These are phyloP conservation scores for Nakazawaea sp. DNA, from an alignment of 805 yeast species.

Conservation along the genomic window DNA sequence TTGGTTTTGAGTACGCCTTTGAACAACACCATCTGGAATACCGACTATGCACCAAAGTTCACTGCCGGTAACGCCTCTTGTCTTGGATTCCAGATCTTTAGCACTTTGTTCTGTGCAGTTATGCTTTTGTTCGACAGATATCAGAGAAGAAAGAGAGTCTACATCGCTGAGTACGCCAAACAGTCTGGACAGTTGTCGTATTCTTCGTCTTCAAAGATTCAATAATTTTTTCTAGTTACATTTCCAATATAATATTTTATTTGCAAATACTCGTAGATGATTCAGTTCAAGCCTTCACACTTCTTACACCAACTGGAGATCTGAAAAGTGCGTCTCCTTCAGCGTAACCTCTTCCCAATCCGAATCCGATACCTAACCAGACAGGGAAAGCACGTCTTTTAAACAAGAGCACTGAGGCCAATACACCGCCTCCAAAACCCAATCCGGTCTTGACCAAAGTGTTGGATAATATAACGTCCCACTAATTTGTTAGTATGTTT, in stretches of 20 bases:
- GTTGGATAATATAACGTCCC: constrained; percentile 97
- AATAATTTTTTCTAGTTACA: neutral
- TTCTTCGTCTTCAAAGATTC: neutral
- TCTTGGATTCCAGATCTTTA: constrained; percentile 1
- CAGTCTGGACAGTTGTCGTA: constrained; percentile 1
- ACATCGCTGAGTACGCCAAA: neutral
- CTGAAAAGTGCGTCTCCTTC: constrained; percentile 98
- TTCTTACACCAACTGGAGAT: constrained; percentile 70
- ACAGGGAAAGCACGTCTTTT: constrained; percentile 96
- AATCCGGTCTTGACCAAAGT: constrained; percentile 90
- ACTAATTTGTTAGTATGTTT: constrained; percentile 25
- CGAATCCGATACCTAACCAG: constrained; percentile 96
- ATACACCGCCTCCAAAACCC: constrained; percentile 95
- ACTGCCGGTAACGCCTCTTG: constrained; percentile 29
- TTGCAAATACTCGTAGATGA: neutral
- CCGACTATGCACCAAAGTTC: constrained; percentile 44
- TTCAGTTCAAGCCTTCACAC: constrained; percentile 59
- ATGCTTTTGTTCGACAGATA: constrained; percentile 7
- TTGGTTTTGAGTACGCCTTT: constrained; percentile 62
- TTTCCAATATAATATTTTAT: neutral
- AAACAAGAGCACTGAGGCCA: constrained; percentile 84
- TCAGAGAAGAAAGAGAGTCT: constrained; percentile 8
- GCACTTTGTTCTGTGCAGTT: constrained; percentile 7
- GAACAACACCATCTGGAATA: constrained; percentile 46
- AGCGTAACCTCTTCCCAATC: constrained; percentile 95